phyloP scores from a whole-genome alignment of 257 asterid species.

The Orobanche coerulescens region DNA sequence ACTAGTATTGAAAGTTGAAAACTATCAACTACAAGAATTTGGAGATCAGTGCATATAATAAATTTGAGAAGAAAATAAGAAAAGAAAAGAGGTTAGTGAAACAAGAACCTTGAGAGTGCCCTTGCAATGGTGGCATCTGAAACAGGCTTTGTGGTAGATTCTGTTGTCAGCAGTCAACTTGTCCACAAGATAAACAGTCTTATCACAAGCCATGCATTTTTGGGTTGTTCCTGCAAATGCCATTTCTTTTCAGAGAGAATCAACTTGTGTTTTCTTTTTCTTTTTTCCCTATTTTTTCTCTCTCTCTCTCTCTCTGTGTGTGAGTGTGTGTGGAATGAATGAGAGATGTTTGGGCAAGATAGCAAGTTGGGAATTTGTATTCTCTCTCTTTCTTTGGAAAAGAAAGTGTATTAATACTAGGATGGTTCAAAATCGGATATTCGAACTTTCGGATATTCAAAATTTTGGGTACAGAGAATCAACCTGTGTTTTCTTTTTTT shows the following conservation, averaged over 20 bases:
- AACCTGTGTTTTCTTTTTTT: no score
- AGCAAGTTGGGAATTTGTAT: no score
- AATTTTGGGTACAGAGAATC: no score
- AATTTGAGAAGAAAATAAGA: not conserved
- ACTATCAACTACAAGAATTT: not conserved
- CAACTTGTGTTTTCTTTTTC: not conserved
- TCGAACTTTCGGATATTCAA: no score
- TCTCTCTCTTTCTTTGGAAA: no score
- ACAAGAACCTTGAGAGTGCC: constrained; percentile 74
- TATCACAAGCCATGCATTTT: constrained; percentile 93
- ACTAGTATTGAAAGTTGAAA: not conserved
- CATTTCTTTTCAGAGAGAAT: constrained; percentile 22
- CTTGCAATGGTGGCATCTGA: constrained; percentile 91
- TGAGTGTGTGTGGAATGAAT: not conserved
- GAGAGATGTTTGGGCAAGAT: not conserved
- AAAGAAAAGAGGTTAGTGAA: not conserved
- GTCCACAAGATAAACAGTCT: constrained; percentile 87
- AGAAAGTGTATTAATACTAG: no score
- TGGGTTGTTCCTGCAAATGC: constrained; percentile 97
- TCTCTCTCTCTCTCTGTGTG: not conserved
- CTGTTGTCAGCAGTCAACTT: constrained; percentile 87
- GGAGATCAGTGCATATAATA: not conserved
- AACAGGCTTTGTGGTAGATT: constrained; percentile 81
- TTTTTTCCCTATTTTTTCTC: no score
- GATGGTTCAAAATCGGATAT: no score